Evolutionary conservation across 1,139 yeast genomes (phyloP).

Genomic region (Arxiozyma slooffiae): DNA sequence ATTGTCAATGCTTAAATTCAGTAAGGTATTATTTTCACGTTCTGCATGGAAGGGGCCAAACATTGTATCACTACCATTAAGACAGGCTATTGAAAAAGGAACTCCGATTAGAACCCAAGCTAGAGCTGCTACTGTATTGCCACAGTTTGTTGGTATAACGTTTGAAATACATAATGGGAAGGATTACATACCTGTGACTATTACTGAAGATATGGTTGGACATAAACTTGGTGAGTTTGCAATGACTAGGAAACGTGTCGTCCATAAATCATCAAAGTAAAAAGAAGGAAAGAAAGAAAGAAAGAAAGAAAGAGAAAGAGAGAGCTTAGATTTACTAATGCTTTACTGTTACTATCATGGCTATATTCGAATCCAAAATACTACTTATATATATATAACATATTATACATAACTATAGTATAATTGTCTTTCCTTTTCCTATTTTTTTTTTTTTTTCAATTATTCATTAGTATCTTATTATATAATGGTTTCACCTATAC

Average conservation of each 20-base stretch:
- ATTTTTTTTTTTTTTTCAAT: no score
- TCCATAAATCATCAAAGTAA: slow-evolving; percentile 1
- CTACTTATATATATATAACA: no score
- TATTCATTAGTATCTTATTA: no score
- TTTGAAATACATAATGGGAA: slow-evolving; percentile 95
- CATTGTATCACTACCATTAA: slow-evolving; percentile 84
- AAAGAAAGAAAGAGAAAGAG: no score
- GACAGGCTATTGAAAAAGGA: slow-evolving; percentile 70
- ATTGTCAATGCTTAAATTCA: slow-evolving; percentile 7
- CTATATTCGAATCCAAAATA: no score
- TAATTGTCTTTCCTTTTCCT: no score
- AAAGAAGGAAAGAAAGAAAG: no score
- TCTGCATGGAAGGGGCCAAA: slow-evolving; percentile 59
- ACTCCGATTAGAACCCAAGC: slow-evolving; percentile 91
- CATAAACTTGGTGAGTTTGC: slow-evolving; percentile 91
- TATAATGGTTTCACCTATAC: no score
- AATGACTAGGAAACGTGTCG: slow-evolving; percentile 56
- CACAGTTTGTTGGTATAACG: slow-evolving; percentile 87
- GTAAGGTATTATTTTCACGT: slow-evolving; percentile 18
- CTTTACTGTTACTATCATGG: no score
- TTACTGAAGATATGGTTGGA: slow-evolving; percentile 97
- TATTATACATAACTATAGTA: no score
- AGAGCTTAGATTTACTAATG: no score
- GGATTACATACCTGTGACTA: slow-evolving; percentile 80
- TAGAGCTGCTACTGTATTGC: slow-evolving; percentile 84